phyloP scores from a whole-genome alignment of 352 stramenopile species.

The Globisporangium irregulare region DNA sequence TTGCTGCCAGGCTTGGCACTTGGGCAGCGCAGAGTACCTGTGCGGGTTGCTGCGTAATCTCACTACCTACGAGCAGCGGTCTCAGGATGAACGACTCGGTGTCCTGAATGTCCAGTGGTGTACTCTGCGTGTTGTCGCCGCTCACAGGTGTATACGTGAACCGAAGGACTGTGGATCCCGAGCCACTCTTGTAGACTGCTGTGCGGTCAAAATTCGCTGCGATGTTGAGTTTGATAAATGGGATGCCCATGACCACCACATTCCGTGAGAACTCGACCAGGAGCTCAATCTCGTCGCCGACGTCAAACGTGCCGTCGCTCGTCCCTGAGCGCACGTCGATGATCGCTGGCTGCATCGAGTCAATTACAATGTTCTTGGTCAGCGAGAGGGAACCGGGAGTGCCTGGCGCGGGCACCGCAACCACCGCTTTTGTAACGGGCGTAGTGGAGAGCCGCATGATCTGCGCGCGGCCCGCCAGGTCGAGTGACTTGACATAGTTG shows the following conservation, averaged over 20 bases:
- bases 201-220: conserved; percentile 26
- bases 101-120: conserved; percentile 44
- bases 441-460: conserved; percentile 53
- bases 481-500: conserved; percentile 49
- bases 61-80: conserved; percentile 29
- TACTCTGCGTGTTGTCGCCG: conserved; percentile 42
- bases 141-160: conserved; percentile 48
- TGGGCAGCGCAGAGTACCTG: conserved; percentile 39
- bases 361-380: conserved; percentile 37
- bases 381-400: conserved; percentile 41
- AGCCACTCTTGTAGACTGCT: conserved; percentile 53
- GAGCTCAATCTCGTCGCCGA: conserved; percentile 50
- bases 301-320: conserved; percentile 59
- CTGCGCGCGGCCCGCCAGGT: conserved; percentile 25
- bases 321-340: conserved; percentile 36
- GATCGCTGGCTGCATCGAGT: conserved; percentile 45
- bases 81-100: conserved; percentile 38
- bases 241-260: conserved; percentile 42
- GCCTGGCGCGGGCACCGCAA: conserved; percentile 44
- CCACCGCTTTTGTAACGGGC: conserved; percentile 37
- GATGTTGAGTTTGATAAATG: conserved; percentile 57
- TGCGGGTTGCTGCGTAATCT: conserved; percentile 28
- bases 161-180: conserved; percentile 32
- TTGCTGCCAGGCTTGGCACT: conserved; percentile 28
- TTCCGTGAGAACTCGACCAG: conserved; percentile 51